Evolutionary conservation across 1,139 yeast genomes (phyloP).

Genomic region (Tardiomyces digboiensis): DNA sequence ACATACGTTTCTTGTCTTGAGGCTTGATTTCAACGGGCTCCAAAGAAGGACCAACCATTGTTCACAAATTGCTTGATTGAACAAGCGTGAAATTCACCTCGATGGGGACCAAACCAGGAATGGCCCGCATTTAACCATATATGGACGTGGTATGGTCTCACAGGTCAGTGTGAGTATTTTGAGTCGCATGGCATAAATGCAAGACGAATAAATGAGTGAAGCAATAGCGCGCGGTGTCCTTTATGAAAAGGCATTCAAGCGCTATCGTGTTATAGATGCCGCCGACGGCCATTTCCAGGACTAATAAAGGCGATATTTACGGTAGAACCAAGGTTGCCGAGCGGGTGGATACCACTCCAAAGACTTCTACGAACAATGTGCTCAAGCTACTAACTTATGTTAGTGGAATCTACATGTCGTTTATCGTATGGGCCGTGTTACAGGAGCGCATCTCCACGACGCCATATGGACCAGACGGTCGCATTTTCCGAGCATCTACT

Average conservation of each 20-base stretch:
- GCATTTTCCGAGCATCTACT: slow-evolving; percentile 63
- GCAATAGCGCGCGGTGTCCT: too few relatives aligned
- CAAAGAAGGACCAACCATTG: background rate
- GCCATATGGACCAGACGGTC: slow-evolving; percentile 54
- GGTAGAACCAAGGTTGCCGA: too few relatives aligned
- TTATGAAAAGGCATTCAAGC: too few relatives aligned
- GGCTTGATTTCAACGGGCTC: slow-evolving; percentile 50
- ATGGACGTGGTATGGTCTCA: too few relatives aligned
- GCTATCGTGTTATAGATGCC: too few relatives aligned
- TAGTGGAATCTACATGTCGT: slow-evolving; percentile 71
- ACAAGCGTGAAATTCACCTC: background rate
- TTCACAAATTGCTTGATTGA: background rate
- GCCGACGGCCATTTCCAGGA: too few relatives aligned
- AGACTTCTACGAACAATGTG: background rate
- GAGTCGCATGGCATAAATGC: too few relatives aligned
- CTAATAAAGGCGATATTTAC: too few relatives aligned
- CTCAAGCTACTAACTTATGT: slow-evolving; percentile 36
- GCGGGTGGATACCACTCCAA: background rate
- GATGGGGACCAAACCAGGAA: background rate
- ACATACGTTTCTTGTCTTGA: slow-evolving; percentile 45
- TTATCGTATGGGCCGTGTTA: slow-evolving; percentile 82
- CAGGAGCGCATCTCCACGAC: slow-evolving; percentile 84
- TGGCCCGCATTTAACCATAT: background rate
- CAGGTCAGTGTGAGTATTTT: background rate
- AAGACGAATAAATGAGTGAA: too few relatives aligned